Base-by-base conservation (phyloP, 2,329 filamentous ascomycete species). In the Botrytis tulipae region DNA sequence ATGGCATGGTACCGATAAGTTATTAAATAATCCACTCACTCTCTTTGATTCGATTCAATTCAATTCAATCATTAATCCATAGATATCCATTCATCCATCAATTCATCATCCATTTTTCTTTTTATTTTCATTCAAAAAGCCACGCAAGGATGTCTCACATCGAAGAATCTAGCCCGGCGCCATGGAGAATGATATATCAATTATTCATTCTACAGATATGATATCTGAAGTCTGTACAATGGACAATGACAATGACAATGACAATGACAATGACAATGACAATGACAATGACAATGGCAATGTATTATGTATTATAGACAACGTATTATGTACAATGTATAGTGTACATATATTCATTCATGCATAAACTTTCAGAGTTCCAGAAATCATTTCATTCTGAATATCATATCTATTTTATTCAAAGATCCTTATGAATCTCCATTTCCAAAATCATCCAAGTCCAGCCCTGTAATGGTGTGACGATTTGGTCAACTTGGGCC, bases 111-210 rank as follows among this genome's bases (percentile, higher is more conserved):
- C 48, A n/a, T n/a, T 51, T 51, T 51, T 4, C 25, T 37, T 37
- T 51, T 51, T 9, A 37, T 37, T 37, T 25, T 32, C 57, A 22
- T n/a, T 18, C 18, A 25, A 37, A 48, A 69, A 57, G 48, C 25
- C 35, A 69, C 48, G 35, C 66, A 57, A 57, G 37, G 32, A 57
- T 69, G 48, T 59, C 66, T 59, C 51, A 65, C n/a, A 63, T n/a
- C 29, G 37, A 62, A 40, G 37, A 25, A 62, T 62, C 42, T 65
- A 4, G 29, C 42, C 42, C 32, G 16, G 3, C 20, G 25, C 14
- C 9, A 48, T 48, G 25, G 42, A 32, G 32, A 54, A 44, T 59
- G 57, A 59, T 4, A 59, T 16, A n/a, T n/a, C 25, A 54, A 16
- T 29, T n/a, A 54, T 54, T 54, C 12, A 54, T n/a, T n/a, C 25